Evolutionary conservation across 345 rosid genomes (phyloP).

Genomic region (Hibiscus trionum): DNA sequence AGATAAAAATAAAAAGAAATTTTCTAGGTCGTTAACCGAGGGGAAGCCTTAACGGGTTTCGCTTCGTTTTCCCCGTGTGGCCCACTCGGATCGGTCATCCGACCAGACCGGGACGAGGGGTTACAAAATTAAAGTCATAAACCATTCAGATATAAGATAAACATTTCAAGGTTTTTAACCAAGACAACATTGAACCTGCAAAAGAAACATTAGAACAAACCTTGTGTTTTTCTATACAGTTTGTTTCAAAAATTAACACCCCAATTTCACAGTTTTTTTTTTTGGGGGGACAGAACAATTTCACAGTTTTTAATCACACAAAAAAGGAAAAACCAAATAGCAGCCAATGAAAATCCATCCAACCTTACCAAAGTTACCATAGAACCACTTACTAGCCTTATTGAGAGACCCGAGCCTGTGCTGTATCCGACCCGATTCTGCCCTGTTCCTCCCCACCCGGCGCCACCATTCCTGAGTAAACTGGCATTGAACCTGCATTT

Average conservation of each 20-base stretch:
- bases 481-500: slow-evolving; percentile 38
- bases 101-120: too few species aligned
- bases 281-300: too few species aligned
- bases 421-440: slow-evolving; percentile 36
- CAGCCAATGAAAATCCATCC: neutral
- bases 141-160: too few species aligned
- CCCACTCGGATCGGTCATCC: too few species aligned
- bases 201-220: neutral
- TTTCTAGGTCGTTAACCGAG: too few species aligned
- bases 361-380: neutral
- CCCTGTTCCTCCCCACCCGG: slow-evolving; percentile 50
- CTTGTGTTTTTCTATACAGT: neutral
- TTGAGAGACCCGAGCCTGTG: slow-evolving; percentile 36
- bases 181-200: too few species aligned
- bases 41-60: too few species aligned
- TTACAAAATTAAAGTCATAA: too few species aligned
- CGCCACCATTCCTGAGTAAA: slow-evolving; percentile 51
- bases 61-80: too few species aligned
- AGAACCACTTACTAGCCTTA: neutral
- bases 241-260: neutral
- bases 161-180: too few species aligned
- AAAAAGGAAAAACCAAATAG: neutral
- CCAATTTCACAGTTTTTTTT: neutral
- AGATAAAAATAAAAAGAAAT: too few species aligned
- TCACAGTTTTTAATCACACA: neutral